Percentiles rank a stretch among this genome's conserved stretches.
These are phyloP conservation scores for Phytophthora uliginosa DNA, from an alignment of 352 stramenopile genomes.

Conservation along the genomic window DNA sequence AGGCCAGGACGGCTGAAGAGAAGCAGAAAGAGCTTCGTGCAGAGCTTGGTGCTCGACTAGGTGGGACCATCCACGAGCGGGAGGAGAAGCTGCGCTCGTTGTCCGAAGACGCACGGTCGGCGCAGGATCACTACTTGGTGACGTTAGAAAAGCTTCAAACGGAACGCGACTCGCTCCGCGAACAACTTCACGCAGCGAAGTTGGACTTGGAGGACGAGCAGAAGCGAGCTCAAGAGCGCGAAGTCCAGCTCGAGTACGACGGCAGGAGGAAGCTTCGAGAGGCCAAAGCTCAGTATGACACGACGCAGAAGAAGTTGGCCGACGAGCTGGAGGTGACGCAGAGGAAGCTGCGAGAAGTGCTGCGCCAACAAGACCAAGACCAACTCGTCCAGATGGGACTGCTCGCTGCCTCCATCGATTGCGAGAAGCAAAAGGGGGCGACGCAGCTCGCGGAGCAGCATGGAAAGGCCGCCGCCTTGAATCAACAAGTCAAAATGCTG, in stretches of 20 bases:
- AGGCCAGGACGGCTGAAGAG: conserved; percentile 30
- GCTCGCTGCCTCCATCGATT: conserved; percentile 54
- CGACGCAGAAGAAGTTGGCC: conserved; percentile 15
- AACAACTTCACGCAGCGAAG: conserved; percentile 38
- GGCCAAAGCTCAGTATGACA: conserved; percentile 15
- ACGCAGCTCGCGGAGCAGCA: conserved; percentile 54
- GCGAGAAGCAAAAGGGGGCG: conserved; percentile 51
- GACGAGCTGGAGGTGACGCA: conserved; percentile 54
- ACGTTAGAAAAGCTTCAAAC: conserved; percentile 60
- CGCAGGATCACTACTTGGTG: conserved; percentile 66
- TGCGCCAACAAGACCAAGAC: conserved; percentile 73
- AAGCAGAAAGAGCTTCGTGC: conserved; percentile 39
- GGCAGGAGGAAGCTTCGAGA: conserved; percentile 27
- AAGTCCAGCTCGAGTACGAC: conserved; percentile 40
- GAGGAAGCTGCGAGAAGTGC: conserved; percentile 55
- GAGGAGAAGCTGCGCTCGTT: conserved; percentile 43
- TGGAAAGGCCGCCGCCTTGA: conserved; percentile 62
- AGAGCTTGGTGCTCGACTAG: conserved; percentile 42
- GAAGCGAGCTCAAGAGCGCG: conserved; percentile 48
- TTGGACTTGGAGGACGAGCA: conserved; percentile 50
- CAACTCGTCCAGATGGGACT: conserved; percentile 68
- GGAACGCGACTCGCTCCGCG: conserved; percentile 47
- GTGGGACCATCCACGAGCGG: conserved; percentile 35
- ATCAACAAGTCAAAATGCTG: conserved; percentile 82
- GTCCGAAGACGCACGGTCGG: conserved; percentile 50